phyloP scores from a whole-genome alignment of 1,139 yeast genomes.

The Protomyces inundatus region DNA sequence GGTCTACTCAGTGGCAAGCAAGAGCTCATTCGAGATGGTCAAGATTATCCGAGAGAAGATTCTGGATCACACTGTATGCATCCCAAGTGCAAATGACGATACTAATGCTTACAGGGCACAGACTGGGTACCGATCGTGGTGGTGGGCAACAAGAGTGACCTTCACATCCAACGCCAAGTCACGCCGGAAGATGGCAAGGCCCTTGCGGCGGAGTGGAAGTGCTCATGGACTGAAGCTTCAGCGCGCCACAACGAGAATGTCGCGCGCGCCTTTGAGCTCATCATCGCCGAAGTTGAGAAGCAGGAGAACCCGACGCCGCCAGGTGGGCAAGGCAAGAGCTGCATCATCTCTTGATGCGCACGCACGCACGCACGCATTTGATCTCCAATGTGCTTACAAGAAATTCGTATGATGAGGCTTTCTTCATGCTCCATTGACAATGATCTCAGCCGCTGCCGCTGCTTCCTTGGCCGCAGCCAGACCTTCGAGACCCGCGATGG shows the following conservation, averaged over 20 bases:
- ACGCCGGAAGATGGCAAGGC: conserved; percentile 57
- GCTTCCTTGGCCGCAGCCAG: conserved; percentile 3
- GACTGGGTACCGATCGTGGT: conserved; percentile 72
- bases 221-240: conserved; percentile 74
- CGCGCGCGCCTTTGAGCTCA: conserved; percentile 54
- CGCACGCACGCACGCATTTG: neutral
- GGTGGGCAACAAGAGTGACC: conserved; percentile 78
- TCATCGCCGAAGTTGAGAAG: conserved; percentile 67
- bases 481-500: neutral
- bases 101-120: conserved; percentile 44
- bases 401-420: neutral
- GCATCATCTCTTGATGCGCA: conserved; percentile 2
- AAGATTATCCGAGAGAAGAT: conserved; percentile 79
- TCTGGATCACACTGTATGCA: conserved; percentile 51
- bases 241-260: conserved; percentile 72
- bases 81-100: conserved; percentile 8
- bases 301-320: conserved; percentile 46
- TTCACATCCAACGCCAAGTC: conserved; percentile 47
- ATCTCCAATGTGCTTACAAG: neutral
- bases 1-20: conserved; percentile 75
- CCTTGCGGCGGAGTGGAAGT: conserved; percentile 56
- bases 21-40: conserved; percentile 73
- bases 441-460: neutral
- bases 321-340: conserved; percentile 25
- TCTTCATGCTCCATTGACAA: neutral